Base-by-base conservation (phyloP, 2,329 filamentous ascomycete genomes). In the Monilinia vaccinii-corymbosi region DNA sequence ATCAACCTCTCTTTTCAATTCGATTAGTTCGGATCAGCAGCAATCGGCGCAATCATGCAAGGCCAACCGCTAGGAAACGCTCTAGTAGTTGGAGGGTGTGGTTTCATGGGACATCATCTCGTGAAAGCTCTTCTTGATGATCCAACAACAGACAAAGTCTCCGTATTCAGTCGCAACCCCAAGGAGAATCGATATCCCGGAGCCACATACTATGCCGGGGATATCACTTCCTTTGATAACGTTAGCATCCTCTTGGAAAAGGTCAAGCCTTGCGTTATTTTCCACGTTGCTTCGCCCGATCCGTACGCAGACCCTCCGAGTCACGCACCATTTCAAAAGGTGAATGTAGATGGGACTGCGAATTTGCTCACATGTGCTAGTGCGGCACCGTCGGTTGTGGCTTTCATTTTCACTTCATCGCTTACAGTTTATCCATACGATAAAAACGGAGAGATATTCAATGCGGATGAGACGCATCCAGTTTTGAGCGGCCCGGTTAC, bases 111-210 rank as follows among this genome's bases (percentile, higher is more conserved):
- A 21, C 47, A 49, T 2, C 47, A 58, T 32, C 62, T 74, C 2
- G 72, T 74, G 21, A 36, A 60, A 0, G 61, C 68, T 2, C 67
- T 74, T 0, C 56, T 71, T 1, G 23, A 62, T 3, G 68, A 72
- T 25, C 25, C 55, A 1, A 63, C 62, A 10, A 65, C 62, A 28
- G 64, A 62, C 4, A 16, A 63, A 0, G 65, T 75, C 14, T 63
- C 67, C 36, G 67, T 74, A 7, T 18, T 75, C 4, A 72, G 73
- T 56, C 66, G 67, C 5, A 63, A 66, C 4, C 52, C 65, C 4
- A 56, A 50, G 2, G 60, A 56, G 18, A 74, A 74, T n/a, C 63
- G 45, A 11, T 63, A 68, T 40, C 52, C 61, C 0, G 52, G 61
- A 1, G 69, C 61, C 13, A 63, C 63, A 1, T 75, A 75, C 55